Base-by-base conservation (phyloP, 768 basidiomycete genomes). In the Suillus variegatus region DNA sequence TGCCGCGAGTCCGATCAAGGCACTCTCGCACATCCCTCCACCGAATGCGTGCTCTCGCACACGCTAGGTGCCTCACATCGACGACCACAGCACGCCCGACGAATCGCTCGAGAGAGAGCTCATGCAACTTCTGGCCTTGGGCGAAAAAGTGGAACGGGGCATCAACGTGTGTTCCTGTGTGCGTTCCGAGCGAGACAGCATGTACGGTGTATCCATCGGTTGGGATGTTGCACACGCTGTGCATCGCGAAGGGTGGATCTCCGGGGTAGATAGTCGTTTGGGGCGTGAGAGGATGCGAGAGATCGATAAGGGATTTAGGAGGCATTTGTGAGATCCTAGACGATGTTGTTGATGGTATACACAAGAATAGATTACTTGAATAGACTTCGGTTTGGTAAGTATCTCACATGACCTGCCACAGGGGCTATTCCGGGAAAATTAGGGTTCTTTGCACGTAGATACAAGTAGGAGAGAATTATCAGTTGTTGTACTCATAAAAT, bases 151-250 rank as follows among this genome's bases (percentile, higher is more conserved):
- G 92, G 60, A 83, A 86, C 0, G 92, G 92, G 1, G 91, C 89
- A 69, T 93, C 92, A 74, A 93, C 81, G 77, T 93, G 92, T 3
- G 92, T 93, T 55, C 91, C 92, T 1, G 88, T 88, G 71, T 93
- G 92, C 1, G 91, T 86, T 5, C 88, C 84, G 25, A 92, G 70
- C 35, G 83, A 77, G 58, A 93, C 75, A 0, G 79, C 62, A 6
- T 74, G 70, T 28, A 76, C 72, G 4, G 70, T 70, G 66, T 75
- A 69, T 60, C 68, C 66, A 56, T 69, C 66, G 14, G 32, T n/a
- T 7, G 67, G 28, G 4, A 51, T 64, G 25, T 22, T 68, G 60
- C 72, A 77, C 36, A 67, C 60, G n/a, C 66, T 62, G 14, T 22
- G 60, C 67, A 69, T 76, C 66, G 64, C 67, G 22, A 70, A 77